Base-by-base conservation (phyloP, 495 filamentous ascomycete species). In the Penicillium pulvis region DNA sequence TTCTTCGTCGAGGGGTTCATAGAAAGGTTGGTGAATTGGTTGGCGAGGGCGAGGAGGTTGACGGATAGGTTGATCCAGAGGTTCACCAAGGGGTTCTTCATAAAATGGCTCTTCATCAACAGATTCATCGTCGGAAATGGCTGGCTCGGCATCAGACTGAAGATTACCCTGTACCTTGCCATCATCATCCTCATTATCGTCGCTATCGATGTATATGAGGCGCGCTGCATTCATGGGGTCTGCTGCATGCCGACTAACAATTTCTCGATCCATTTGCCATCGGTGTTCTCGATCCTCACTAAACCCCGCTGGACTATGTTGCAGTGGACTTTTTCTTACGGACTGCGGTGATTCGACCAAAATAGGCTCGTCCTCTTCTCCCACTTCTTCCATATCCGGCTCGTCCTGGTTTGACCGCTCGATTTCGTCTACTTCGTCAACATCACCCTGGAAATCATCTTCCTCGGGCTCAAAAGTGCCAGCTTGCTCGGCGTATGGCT, bases 141-240 rank as follows among this genome's bases (percentile, higher is more conserved):
- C 42, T 2, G 50, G 56, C 10, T 81, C 74, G 7, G 56, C 61
- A 12, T 63, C 51, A 26, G 53, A 49, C 17, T 58, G 64, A 42
- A 57, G 53, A 26, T 68, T 59, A 33, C 45, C 51, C 23, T 10
- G 26, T 50, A 42, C 20, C 17, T 61, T 51, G 11, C 12, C 20
- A 2, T 28, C 12, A 14, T 11, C 28, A 10, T 46, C 44, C 11
- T 64, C 55, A 12, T 64, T 56, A 17, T 69, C 68, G 62, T 83
- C 80, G 45, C 81, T 81, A 33, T 82, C 71, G 56, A 84, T 77
- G 28, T 78, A 72, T 53, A 85, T 80, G 30, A 84, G 70, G 57
- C 79, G 71, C 50, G 73, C 79, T 6, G 71, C 63, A 51, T 77
- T 77, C 9, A 33, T 24, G 17, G 81, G 75, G 60, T 77, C 70